A percentile compares a stretch with the other conserved stretches of the same genome.
These are phyloP conservation scores for Rasamsonia emersonii DNA, from an alignment of 2,329 filamentous ascomycete genomes.

Conservation along the genomic window DNA sequence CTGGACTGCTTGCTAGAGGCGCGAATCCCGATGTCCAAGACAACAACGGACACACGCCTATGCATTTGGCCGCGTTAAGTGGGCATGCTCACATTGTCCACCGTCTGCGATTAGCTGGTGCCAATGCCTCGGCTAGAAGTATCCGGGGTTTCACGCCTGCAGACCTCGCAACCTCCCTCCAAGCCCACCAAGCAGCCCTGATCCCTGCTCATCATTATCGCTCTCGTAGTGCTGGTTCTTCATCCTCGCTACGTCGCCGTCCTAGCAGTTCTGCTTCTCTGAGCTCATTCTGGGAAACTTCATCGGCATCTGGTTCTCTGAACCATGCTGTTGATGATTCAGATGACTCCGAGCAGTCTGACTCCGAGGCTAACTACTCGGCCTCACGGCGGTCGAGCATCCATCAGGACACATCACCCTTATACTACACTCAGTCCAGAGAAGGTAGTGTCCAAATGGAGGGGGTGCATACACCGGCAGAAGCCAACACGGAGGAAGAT, in stretches of 20 bases:
- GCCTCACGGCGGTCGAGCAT: constrained; percentile 29
- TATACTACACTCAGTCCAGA: constrained; percentile 12
- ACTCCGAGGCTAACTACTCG: constrained; percentile 18
- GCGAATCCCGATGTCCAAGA: constrained; percentile 68
- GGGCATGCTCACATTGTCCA: constrained; percentile 68
- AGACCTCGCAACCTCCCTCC: constrained; percentile 60
- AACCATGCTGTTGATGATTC: constrained; percentile 37
- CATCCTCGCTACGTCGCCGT: constrained; percentile 46
- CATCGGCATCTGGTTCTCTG: constrained; percentile 37
- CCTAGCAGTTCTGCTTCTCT: constrained; percentile 59
- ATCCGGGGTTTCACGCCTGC: constrained; percentile 61
- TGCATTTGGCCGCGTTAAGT: constrained; percentile 73
- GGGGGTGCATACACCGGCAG: constrained; percentile 13
- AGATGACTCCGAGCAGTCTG: constrained; percentile 20
- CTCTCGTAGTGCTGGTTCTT: constrained; percentile 55
- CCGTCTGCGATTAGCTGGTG: constrained; percentile 63
- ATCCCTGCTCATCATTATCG: constrained; percentile 54
- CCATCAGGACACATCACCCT: constrained; percentile 22
- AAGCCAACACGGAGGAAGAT: constrained; percentile 19
- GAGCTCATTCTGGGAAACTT: constrained; percentile 57
- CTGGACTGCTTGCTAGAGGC: constrained; percentile 67
- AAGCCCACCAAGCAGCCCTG: constrained; percentile 56
- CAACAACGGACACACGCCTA: constrained; percentile 69
- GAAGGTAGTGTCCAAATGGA: constrained; percentile 11
- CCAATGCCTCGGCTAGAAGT: constrained; percentile 62